A percentile compares a stretch with the other conserved stretches of the same genome.
phyloP scores from a whole-genome alignment of 2,329 filamentous ascomycete genomes.

The Colletotrichum simmondsii region DNA sequence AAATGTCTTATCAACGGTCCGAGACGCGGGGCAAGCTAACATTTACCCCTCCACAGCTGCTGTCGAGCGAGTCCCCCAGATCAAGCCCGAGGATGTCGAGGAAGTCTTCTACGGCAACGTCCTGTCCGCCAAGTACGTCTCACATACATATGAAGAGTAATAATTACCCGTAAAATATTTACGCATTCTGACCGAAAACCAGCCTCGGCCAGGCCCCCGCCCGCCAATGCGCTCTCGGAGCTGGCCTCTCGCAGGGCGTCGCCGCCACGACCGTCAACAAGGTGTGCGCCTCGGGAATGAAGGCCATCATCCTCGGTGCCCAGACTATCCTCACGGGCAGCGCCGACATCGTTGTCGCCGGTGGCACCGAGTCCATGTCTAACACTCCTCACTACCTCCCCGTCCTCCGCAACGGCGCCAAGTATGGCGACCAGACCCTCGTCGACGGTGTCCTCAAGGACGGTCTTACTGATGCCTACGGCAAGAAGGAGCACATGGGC shows the following conservation, averaged over 20 bases:
- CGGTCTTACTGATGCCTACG: conserved; percentile 91
- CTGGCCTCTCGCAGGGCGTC: conserved; percentile 82
- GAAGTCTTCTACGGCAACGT: conserved; percentile 99
- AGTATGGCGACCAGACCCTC: conserved; percentile 91
- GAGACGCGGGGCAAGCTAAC: conserved; percentile 29
- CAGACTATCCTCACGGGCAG: conserved; percentile 98
- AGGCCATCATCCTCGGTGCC: conserved; percentile 92
- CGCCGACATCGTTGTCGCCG: conserved; percentile 91
- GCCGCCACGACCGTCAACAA: conserved; percentile 98
- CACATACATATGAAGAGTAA: neutral
- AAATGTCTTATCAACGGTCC: conserved; percentile 9
- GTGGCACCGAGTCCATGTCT: conserved; percentile 98
- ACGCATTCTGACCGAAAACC: conserved; percentile 9
- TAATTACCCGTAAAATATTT: neutral
- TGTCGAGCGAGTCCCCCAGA: conserved; percentile 83
- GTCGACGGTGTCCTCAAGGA: conserved; percentile 95
- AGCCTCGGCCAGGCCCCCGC: conserved; percentile 97
- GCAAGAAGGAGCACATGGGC: conserved; percentile 96
- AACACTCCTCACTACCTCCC: conserved; percentile 97
- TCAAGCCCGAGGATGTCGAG: conserved; percentile 90
- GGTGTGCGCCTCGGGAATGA: conserved; percentile 95
- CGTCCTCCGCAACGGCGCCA: conserved; percentile 85
- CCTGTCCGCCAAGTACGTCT: conserved; percentile 86
- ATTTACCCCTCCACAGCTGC: conserved; percentile 62
- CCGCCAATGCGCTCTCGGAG: conserved; percentile 90